Conservation (phyloP, 306 rosid genomes). For the Quercus parvula region DNA sequence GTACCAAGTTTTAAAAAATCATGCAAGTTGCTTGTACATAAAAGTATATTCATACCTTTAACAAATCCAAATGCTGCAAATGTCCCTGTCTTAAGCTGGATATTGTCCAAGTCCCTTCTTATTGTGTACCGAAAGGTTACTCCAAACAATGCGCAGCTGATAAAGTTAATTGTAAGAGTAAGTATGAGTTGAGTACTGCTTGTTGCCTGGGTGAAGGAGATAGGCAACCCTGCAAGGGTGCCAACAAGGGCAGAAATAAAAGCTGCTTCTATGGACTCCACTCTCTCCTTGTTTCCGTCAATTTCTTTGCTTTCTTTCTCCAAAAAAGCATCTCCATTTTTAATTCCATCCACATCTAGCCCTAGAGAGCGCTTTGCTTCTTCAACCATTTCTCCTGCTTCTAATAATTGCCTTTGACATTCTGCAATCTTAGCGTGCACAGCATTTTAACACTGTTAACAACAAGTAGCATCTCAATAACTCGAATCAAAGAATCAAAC, state of each 20-base stretch:
- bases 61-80: constrained; percentile 85
- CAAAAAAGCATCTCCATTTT: constrained; percentile 13
- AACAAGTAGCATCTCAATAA: neutral
- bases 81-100: constrained; percentile 69
- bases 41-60: constrained; percentile 47
- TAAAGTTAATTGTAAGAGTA: constrained; percentile 56
- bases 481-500: no score
- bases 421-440: constrained; percentile 54
- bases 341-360: constrained; percentile 22
- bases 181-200: constrained; percentile 48
- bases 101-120: constrained; percentile 34
- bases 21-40: neutral
- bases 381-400: constrained; percentile 68
- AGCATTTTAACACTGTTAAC: neutral
- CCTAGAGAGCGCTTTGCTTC: constrained; percentile 67
- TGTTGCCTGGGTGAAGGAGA: constrained; percentile 51
- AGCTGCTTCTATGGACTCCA: constrained; percentile 73
- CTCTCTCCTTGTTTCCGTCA: constrained; percentile 55
- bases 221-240: constrained; percentile 60
- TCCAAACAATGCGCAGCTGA: constrained; percentile 75
- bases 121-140: constrained; percentile 66
- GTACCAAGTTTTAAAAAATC: neutral
- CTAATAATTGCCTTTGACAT: constrained; percentile 70
- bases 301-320: constrained; percentile 34
- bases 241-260: constrained; percentile 68